Percentiles rank a stretch among this genome's conserved stretches.
These are phyloP conservation scores for Penicillium lividum DNA, from an alignment of 495 filamentous ascomycete species.

Conservation along the genomic window DNA sequence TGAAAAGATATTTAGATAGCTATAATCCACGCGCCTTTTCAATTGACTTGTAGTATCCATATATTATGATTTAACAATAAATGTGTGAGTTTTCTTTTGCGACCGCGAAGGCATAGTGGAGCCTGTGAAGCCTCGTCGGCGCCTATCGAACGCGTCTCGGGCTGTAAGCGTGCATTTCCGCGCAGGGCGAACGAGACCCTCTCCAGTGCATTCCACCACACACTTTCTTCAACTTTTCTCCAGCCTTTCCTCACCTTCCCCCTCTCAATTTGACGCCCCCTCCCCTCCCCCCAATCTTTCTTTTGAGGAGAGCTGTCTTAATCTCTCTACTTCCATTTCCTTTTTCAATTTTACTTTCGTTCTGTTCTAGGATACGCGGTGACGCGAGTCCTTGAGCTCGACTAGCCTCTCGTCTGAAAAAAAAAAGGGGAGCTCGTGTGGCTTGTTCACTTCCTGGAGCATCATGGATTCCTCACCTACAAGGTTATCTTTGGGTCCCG, in stretches of 20 bases:
- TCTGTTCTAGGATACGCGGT: constrained; percentile 15
- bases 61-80: neutral
- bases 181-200: constrained; percentile 41
- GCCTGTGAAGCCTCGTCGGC: constrained; percentile 44
- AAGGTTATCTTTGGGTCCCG: constrained; percentile 41
- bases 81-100: neutral
- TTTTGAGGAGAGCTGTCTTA: constrained; percentile 5
- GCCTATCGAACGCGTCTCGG: constrained; percentile 53
- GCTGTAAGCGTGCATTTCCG: constrained; percentile 51
- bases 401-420: constrained; percentile 16
- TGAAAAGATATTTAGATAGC: neutral
- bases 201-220: constrained; percentile 44
- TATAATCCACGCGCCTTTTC: neutral
- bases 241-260: constrained; percentile 30
- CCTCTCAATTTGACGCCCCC: constrained; percentile 13
- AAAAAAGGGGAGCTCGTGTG: constrained; percentile 19
- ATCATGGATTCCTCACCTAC: constrained; percentile 50
- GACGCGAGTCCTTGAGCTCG: constrained; percentile 32
- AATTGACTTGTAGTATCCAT: neutral
- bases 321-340: constrained; percentile 1
- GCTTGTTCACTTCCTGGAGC: constrained; percentile 9
- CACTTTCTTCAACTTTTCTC: constrained; percentile 38
- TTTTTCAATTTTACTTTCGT: constrained; percentile 9
- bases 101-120: constrained; percentile 33
- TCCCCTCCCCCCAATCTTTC: constrained; percentile 19